Base-by-base conservation (phyloP, 352 stramenopile species). In the Pythium sp. region DNA sequence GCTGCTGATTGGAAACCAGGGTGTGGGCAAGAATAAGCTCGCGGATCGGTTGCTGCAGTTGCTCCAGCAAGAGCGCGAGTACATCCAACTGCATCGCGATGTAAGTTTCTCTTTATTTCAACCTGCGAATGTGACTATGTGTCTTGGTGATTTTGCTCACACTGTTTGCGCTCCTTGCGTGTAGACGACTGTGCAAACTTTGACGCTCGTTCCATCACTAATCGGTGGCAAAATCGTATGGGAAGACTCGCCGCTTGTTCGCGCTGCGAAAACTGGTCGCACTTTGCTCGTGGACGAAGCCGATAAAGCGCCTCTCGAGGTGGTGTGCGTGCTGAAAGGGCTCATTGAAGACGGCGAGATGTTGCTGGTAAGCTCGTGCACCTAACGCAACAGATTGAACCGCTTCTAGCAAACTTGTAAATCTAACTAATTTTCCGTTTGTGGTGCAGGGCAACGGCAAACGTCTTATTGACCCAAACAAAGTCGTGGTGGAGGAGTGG, bases 331-430 rank as follows among this genome's bases (percentile, higher is more conserved):
- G n/a, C 77, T 99, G 3, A 99, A 99, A 75, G 89, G 90, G 0
- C 74, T 99, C 11, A 92, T 99, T 47, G 95, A 98, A 87, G 97
- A 99, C 76, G 94, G 97, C 58, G 93, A 98, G 60, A 95, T 99
- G 77, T 75, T 96, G 7, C 73, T 99, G 62, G 81, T 92, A 78
- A 65, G 60, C 4, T 22, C 20, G 11, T 3, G 18, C 5, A 49
- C 43, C 18, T 22, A 7, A n/a, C 43, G 8, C 43, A 22, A 22
- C 43, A 49, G 43, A 49, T 20, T 49, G 15, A 11, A 20, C n/a
- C 18, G 6, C 43, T 49, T 49, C 15, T 11, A 49, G 18, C 34
- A 41, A 9, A 26, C 32, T 36, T 47, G 1, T n/a, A 47, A 47
- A 5, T 34, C 14, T 32, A 7, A 18, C 51, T 32, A 34, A 22